These are phyloP conservation scores for Neurospora crassa DNA, from an alignment of 2,329 filamentous ascomycete genomes.

Conservation along the genomic window DNA sequence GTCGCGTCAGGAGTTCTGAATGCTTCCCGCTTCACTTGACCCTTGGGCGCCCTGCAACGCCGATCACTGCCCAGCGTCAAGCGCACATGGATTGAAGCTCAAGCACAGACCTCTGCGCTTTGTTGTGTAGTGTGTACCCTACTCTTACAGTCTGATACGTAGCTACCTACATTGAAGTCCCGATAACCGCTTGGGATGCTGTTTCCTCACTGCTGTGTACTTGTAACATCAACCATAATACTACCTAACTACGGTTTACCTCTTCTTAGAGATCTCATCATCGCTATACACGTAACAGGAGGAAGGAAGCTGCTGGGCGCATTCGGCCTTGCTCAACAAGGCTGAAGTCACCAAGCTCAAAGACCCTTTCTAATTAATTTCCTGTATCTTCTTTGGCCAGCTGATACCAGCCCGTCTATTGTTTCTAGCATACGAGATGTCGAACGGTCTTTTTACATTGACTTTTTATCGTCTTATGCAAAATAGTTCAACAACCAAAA, in stretches of 20 bases:
- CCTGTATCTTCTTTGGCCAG: neutral
- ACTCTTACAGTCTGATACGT: too few relatives aligned
- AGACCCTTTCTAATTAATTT: neutral
- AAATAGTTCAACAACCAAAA: neutral
- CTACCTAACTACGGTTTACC: neutral
- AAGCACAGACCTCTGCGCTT: neutral
- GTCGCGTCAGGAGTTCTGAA: neutral
- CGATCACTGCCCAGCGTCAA: neutral
- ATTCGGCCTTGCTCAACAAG: neutral
- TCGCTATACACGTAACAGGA: neutral
- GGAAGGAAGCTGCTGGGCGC: neutral
- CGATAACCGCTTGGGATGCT: neutral
- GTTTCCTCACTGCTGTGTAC: neutral
- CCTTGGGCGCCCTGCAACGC: neutral
- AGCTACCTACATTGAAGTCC: neutral
- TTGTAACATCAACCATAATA: neutral
- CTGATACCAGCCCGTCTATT: neutral
- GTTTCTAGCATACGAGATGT: neutral
- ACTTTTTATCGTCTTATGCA: neutral
- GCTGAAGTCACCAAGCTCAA: neutral
- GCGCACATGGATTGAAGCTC: neutral
- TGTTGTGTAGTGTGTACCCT: neutral
- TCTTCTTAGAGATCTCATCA: neutral
- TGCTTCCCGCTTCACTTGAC: neutral
- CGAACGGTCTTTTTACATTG: neutral